Evolutionary conservation across 441 rosid genomes (phyloP), one percentile per base, ranked within the genome.

Genomic region (Pelargonium fulgidum): DNA sequence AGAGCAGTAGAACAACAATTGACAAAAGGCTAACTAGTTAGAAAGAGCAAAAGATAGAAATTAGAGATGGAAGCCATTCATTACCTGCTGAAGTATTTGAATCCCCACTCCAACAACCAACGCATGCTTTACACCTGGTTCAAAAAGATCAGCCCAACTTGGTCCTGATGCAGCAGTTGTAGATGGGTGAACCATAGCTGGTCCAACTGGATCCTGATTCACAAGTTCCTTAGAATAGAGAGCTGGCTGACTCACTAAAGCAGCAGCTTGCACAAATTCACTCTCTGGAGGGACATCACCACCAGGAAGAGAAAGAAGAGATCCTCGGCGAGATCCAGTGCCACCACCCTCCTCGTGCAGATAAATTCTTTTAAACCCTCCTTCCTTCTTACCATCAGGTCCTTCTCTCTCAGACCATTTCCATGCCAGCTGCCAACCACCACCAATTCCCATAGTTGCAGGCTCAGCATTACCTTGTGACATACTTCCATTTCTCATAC

Each of bases 381-480:
- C 96, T 79, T 87, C 96, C 81, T 91, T 92, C 74, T 84, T 81
- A 47, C 98, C 96, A 7, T 80, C 88, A 45, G 73, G 78, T 3
- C 87, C 89, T 72, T 84, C 92, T 75, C 78, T 85, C 68, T 90
- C 96, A 36, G 92, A 68, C 94, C 96, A 90, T 78, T 92, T 85
- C 97, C 96, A 94, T 13, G 99, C 98, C 72, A 94, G 76, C 80
- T 94, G 99, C 99, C 99, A 94, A 33, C 97, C 98, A 17, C 98
- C 98, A 64, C 99, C 99, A 69, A 92, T 92, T 62, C 88, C 98
- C 79, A 85, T 76, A 62, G 89, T 79, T 3, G 75, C 79, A 8
- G 85, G 79, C 26, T 86, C 92, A 29, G 58, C 58, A 14, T 52
- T 52, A 1, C 84, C 89, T 66, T 85, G 87, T 41, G 80, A 76